phyloP scores from a whole-genome alignment of 1,139 yeast genomes.

The Hansenula sp. region DNA sequence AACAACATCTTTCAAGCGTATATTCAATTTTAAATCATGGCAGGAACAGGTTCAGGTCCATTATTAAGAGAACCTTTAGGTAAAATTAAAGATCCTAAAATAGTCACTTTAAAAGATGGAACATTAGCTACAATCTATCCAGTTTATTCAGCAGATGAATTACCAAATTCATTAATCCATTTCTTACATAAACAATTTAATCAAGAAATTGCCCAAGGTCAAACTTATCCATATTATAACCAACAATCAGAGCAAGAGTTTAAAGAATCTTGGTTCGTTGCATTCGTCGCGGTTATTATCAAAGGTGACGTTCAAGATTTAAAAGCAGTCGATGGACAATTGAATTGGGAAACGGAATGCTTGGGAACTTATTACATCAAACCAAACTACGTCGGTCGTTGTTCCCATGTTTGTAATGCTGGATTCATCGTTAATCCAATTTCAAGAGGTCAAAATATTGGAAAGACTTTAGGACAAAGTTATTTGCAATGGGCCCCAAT shows the following conservation, averaged over 20 bases:
- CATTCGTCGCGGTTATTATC: constrained; percentile 59
- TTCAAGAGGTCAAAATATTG: constrained; percentile 56
- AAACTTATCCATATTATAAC: constrained; percentile 74
- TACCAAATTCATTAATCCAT: constrained; percentile 71
- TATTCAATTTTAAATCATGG: background rate
- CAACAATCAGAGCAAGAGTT: constrained; percentile 63
- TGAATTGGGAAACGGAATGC: constrained; percentile 39
- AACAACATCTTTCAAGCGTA: background rate
- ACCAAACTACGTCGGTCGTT: constrained; percentile 75
- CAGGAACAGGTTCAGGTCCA: background rate
- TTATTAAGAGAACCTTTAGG: constrained; percentile 19
- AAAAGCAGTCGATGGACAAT: constrained; percentile 7
- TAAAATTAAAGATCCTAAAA: constrained; percentile 34
- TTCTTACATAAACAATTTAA: constrained; percentile 77
- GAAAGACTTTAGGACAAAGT: constrained; percentile 54
- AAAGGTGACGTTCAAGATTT: constrained; percentile 23
- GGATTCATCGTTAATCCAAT: constrained; percentile 63
- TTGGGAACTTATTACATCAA: constrained; percentile 72
- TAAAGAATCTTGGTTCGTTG: constrained; percentile 78
- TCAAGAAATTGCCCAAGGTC: constrained; percentile 79
- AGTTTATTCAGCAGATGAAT: constrained; percentile 47
- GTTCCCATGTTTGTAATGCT: constrained; percentile 77
- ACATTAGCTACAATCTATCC: constrained; percentile 85
- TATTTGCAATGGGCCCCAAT: constrained; percentile 65
- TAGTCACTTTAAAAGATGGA: constrained; percentile 69